Percentiles rank a stretch among this genome's conserved stretches.
Evolutionary conservation across 805 yeast species (phyloP).

Genomic region (Wickerhamiella galacta): DNA sequence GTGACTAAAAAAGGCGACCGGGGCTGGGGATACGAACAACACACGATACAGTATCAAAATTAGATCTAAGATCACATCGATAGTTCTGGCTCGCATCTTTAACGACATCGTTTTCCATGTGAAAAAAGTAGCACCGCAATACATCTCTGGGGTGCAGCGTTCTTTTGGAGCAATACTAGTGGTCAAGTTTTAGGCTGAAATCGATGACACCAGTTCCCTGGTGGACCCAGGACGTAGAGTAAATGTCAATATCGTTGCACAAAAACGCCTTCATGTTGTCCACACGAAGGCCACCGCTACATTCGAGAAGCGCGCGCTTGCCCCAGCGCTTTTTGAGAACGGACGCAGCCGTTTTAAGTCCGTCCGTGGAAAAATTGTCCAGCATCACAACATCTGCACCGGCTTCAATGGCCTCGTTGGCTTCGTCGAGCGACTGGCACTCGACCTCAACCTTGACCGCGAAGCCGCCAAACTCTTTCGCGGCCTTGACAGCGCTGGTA

Average conservation of each 20-base stretch:
- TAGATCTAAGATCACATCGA: not conserved
- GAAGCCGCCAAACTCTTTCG: slow-evolving; percentile 73
- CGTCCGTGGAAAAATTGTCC: slow-evolving; percentile 65
- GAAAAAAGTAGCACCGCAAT: not conserved
- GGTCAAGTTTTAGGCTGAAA: slow-evolving; percentile 61
- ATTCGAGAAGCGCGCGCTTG: slow-evolving; percentile 50
- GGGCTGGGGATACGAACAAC: not conserved
- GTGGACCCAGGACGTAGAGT: slow-evolving; percentile 80
- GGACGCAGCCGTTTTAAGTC: slow-evolving; percentile 45
- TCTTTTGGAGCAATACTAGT: slow-evolving; percentile 9
- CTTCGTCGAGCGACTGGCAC: slow-evolving; percentile 70
- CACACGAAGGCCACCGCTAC: slow-evolving; percentile 78
- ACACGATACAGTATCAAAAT: not conserved
- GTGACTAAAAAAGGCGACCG: not conserved
- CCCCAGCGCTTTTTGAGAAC: slow-evolving; percentile 42
- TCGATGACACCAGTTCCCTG: slow-evolving; percentile 80
- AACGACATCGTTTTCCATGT: not conserved
- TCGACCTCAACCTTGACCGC: slow-evolving; percentile 85
- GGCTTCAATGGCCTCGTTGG: slow-evolving; percentile 80
- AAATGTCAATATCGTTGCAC: slow-evolving; percentile 70
- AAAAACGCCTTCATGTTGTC: slow-evolving; percentile 48
- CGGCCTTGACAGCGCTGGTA: slow-evolving; percentile 61
- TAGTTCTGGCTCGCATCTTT: not conserved
- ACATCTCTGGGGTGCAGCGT: not conserved
- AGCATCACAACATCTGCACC: slow-evolving; percentile 95